phyloP scores from a whole-genome alignment of 176 grass and related monocot species.

The Dendrocalamus sinicus region DNA sequence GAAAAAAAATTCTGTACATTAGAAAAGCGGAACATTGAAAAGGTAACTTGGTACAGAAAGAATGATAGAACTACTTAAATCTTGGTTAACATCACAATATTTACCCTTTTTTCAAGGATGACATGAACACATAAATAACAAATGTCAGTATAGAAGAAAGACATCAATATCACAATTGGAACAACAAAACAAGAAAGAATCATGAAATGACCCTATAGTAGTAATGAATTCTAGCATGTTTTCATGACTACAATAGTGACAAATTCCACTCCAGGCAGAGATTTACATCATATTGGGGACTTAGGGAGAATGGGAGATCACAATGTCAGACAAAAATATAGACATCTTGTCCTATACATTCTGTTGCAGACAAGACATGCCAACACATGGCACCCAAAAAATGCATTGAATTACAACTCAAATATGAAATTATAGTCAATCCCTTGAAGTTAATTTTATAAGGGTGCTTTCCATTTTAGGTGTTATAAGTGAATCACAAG shows the following conservation, averaged over 20 bases:
- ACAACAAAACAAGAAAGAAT: constrained; percentile 7
- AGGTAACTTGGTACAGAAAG: not conserved
- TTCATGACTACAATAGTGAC: not conserved
- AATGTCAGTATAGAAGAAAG: not conserved
- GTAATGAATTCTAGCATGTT: not conserved
- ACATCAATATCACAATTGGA: constrained; percentile 6
- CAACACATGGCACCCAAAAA: not conserved
- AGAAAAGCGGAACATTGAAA: constrained; percentile 31
- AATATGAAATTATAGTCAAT: not conserved
- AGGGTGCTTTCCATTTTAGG: not conserved
- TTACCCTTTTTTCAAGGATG: not conserved
- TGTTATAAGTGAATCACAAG: constrained; percentile 6
- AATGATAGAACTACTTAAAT: not conserved
- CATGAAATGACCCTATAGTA: constrained; percentile 22
- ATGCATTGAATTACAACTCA: not conserved
- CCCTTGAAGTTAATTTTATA: not conserved
- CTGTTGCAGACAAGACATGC: constrained; percentile 2
- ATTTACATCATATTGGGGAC: not conserved
- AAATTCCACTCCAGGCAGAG: not conserved
- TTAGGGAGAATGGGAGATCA: not conserved
- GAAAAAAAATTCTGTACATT: constrained; percentile 61
- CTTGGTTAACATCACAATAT: constrained; percentile 19
- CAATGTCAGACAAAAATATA: constrained; percentile 3
- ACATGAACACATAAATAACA: not conserved
- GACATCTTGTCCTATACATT: not conserved